Percentiles rank a stretch among this genome's conserved stretches.
phyloP scores from a whole-genome alignment of 129 eudicot genomes.

The Kitagawia praeruptora region DNA sequence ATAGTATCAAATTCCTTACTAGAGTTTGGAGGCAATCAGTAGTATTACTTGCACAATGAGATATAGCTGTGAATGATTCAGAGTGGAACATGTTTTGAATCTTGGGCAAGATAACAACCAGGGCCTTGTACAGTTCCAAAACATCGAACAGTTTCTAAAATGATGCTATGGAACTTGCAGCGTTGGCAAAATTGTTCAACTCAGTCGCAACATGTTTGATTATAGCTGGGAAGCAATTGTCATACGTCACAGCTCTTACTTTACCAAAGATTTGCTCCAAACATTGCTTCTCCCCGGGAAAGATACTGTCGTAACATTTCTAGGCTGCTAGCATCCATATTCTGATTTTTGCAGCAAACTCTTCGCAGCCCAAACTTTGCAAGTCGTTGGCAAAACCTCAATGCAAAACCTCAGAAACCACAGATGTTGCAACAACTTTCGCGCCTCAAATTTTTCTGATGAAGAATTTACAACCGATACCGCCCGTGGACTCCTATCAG shows the following conservation, averaged over 20 bases:
- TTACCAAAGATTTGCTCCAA: neutral
- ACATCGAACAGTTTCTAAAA: neutral
- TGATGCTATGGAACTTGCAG: neutral
- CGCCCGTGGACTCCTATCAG: no score
- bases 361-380: no score
- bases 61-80: neutral
- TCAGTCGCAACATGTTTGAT: neutral
- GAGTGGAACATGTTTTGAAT: neutral
- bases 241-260: neutral
- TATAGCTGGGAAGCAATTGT: neutral
- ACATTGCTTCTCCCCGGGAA: neutral
- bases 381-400: neutral
- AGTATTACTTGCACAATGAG: neutral
- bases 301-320: neutral
- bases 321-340: slow-evolving; percentile 3
- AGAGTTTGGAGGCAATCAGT: neutral
- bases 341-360: neutral
- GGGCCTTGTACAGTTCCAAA: neutral
- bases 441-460: no score
- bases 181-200: neutral
- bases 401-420: neutral
- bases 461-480: no score
- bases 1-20: no score
- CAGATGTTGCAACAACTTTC: no score
- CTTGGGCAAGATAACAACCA: neutral